A percentile compares a stretch with the other conserved stretches of the same genome.
Evolutionary conservation across 352 stramenopile species (phyloP).

Genomic region (Phytophthora meadii): DNA sequence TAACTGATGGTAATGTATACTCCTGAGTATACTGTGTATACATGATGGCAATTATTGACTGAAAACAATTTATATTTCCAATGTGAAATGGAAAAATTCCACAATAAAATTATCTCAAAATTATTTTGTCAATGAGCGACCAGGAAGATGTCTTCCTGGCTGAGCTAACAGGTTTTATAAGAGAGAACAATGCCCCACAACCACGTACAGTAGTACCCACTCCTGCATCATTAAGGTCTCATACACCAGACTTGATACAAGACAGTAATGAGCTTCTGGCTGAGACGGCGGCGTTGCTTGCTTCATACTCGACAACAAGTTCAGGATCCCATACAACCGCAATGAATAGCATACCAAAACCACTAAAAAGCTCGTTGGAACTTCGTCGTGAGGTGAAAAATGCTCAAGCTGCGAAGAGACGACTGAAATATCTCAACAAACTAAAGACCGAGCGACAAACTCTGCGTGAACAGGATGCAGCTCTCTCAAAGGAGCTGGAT

Average conservation of each 20-base stretch:
- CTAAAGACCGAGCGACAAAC: constrained; percentile 19
- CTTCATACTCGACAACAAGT: constrained; percentile 5
- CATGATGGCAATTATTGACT: too few species aligned
- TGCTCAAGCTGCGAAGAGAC: constrained; percentile 18
- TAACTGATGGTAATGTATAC: neutral
- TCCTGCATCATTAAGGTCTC: too few species aligned
- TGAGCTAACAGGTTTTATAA: constrained; percentile 14
- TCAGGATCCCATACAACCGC: neutral
- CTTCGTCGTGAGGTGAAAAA: constrained; percentile 5
- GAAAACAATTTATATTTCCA: too few species aligned
- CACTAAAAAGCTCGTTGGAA: neutral
- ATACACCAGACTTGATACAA: neutral
- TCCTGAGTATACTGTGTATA: neutral
- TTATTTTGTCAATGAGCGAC: too few species aligned
- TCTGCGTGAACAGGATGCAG: constrained; percentile 16
- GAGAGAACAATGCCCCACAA: neutral
- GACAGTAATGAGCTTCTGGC: constrained; percentile 10
- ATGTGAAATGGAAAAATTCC: too few species aligned
- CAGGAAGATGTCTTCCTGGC: constrained; percentile 9
- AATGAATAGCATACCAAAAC: neutral
- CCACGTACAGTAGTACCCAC: neutral
- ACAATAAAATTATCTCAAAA: too few species aligned
- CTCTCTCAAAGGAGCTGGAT: constrained; percentile 11
- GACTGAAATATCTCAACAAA: constrained; percentile 20
- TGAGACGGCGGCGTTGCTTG: constrained; percentile 12